Conservation (phyloP, 169 alveolate genomes). For the Cryptosporidium viatorum region DNA sequence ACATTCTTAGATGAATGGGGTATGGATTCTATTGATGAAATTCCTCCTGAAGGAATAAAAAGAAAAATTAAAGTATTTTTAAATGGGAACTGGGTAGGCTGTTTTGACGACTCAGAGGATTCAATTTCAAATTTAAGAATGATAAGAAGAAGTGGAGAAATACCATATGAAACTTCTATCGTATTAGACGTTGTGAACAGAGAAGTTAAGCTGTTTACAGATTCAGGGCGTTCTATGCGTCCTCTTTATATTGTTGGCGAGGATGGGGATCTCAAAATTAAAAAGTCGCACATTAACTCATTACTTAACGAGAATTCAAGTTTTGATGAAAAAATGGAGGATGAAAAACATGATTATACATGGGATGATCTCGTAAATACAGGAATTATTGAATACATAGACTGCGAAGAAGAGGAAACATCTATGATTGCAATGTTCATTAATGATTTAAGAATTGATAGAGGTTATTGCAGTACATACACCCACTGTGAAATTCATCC, state of each 20-base stretch:
- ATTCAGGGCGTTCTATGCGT: slow-evolving; percentile 98
- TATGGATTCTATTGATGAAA: slow-evolving; percentile 88
- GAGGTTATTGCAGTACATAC: slow-evolving; percentile 91
- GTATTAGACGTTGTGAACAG: slow-evolving; percentile 81
- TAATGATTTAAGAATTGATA: slow-evolving; percentile 88
- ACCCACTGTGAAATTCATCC: slow-evolving; percentile 99
- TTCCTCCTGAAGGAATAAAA: slow-evolving; percentile 89
- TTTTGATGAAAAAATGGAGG: slow-evolving; percentile 76
- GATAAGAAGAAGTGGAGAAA: slow-evolving; percentile 92
- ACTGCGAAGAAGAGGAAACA: slow-evolving; percentile 99
- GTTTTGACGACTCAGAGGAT: slow-evolving; percentile 90
- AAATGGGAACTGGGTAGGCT: slow-evolving; percentile 98
- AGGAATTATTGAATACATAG: slow-evolving; percentile 98
- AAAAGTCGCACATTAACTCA: slow-evolving; percentile 83
- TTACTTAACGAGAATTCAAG: slow-evolving; percentile 22
- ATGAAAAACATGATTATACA: slow-evolving; percentile 61
- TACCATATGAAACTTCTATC: slow-evolving; percentile 91
- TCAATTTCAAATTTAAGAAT: slow-evolving; percentile 87
- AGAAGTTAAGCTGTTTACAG: slow-evolving; percentile 97
- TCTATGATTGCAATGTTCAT: slow-evolving; percentile 99
- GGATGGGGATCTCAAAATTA: slow-evolving; percentile 86
- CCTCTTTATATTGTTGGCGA: slow-evolving; percentile 96
- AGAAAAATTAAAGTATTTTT: slow-evolving; percentile 93
- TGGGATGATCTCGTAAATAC: slow-evolving; percentile 91
- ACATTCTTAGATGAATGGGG: slow-evolving; percentile 92